These are phyloP conservation scores for Paxillus ammoniavirescens DNA, from an alignment of 768 basidiomycete species.

Conservation along the genomic window DNA sequence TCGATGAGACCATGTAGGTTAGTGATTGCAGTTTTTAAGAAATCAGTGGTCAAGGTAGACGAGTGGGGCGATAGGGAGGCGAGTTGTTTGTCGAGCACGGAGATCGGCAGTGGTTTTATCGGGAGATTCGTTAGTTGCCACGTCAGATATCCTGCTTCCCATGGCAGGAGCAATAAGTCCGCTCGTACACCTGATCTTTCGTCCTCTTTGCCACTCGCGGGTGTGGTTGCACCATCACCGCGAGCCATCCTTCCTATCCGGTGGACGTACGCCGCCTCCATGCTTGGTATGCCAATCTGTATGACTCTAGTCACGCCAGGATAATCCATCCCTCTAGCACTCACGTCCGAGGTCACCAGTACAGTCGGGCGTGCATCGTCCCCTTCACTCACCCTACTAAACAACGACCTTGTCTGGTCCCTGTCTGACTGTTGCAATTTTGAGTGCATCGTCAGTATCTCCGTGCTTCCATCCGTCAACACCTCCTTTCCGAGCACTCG, in stretches of 20 bases:
- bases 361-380: constrained; percentile 46
- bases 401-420: constrained; percentile 25
- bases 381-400: constrained; percentile 5
- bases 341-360: constrained; percentile 85
- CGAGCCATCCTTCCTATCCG: constrained; percentile 86
- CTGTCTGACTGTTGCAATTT: constrained; percentile 41
- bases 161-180: constrained; percentile 77
- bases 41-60: constrained; percentile 21
- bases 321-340: constrained; percentile 87
- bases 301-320: constrained; percentile 87
- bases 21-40: constrained; percentile 23
- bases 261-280: constrained; percentile 75
- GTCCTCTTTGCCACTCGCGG: not conserved
- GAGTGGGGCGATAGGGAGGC: constrained; percentile 10
- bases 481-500: constrained; percentile 41
- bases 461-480: constrained; percentile 56
- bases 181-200: constrained; percentile 41
- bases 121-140: constrained; percentile 66
- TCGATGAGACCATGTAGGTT: constrained; percentile 40
- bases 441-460: constrained; percentile 81
- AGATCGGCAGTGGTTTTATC: constrained; percentile 52
- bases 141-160: constrained; percentile 69
- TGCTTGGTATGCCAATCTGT: constrained; percentile 80
- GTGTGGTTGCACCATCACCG: constrained; percentile 49
- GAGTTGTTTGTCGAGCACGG: constrained; percentile 11